Evolutionary conservation across 805 yeast species (phyloP), one percentile per base, ranked within the genome.

Genomic region (Ogataea populi-albae): DNA sequence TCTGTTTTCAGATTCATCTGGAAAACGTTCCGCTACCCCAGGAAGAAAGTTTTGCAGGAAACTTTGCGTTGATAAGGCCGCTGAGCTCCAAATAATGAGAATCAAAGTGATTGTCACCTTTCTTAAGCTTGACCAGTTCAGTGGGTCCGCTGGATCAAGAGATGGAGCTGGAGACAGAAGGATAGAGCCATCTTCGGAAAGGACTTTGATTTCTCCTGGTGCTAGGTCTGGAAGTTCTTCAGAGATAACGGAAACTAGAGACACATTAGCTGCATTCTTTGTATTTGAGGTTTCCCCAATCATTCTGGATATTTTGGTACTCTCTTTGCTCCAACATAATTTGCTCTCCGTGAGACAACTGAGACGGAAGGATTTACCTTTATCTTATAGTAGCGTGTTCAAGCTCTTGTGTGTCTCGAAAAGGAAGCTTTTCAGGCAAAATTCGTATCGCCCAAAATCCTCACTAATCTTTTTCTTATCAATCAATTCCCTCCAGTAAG

Each of bases 141-240:
- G 31, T 16, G 31, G 35, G 24, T 32, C 35, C 6, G 35, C 35
- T 7, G 35, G 35, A 24, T 32, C 35, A 11, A 16, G 9, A 10
- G 30, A 14, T 24, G 35, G 35, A 16, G 21, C 14, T 6, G 35
- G 35, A 9, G 35, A 23, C 18, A 32, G 14, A 6, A 32, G 8
- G 12, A 32, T 9, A 19, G 35, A 23, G 9, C 35, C 35, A 32
- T 32, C 35, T 17, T 30, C 28, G 10, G 28, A 11, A 8, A 25
- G 10, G 8, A 25, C 28, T 14, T 25, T 25, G 16, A 25, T 25
- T 25, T 25, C 28, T 9, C 14, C 28, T 25, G 28, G 8, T 11
- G 10, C 28, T 11, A 25, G 16, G 14, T 11, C 16, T 12, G 16
- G 16, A 25, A 25, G 16, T 11, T 25, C 16, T 12, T 25, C 14